phyloP scores from a whole-genome alignment of 768 basidiomycete genomes.

The Lactarius indigo region DNA sequence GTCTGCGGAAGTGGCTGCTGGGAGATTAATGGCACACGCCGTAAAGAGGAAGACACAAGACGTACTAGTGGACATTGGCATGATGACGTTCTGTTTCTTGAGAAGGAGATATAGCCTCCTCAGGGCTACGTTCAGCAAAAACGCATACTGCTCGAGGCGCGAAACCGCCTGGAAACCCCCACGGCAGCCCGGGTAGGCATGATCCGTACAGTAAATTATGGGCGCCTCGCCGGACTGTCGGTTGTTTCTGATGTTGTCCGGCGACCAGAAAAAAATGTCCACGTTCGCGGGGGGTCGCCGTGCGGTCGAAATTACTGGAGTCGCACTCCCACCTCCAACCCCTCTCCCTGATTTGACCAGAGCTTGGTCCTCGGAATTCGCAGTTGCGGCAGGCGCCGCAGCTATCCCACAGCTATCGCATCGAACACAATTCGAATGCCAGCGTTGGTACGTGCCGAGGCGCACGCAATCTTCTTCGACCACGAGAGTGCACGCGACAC shows the following conservation, averaged over 20 bases:
- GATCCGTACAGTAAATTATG: conserved; percentile 72
- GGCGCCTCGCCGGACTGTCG: conserved; percentile 71
- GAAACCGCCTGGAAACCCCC: conserved; percentile 88
- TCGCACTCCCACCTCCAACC: conserved; percentile 40
- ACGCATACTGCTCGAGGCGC: conserved; percentile 94
- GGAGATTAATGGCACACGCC: conserved; percentile 23
- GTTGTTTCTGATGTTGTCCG: conserved; percentile 63
- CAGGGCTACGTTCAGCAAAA: conserved; percentile 92
- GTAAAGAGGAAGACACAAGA: conserved; percentile 16
- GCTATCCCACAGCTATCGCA: conserved; percentile 79
- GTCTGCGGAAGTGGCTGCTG: conserved; percentile 32
- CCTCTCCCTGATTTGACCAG: conserved; percentile 45
- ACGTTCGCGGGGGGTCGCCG: conserved; percentile 81
- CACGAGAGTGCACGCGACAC: conserved; percentile 80
- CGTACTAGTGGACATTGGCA: conserved; percentile 65
- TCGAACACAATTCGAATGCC: conserved; percentile 92
- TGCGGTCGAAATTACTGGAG: conserved; percentile 55
- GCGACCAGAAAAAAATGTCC: conserved; percentile 70
- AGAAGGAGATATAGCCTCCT: conserved; percentile 82
- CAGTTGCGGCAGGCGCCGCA: conserved; percentile 54
- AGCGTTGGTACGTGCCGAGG: conserved; percentile 89
- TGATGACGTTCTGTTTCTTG: conserved; percentile 86
- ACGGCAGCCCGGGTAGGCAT: conserved; percentile 62
- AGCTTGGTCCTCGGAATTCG: conserved; percentile 50
- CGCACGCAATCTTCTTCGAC: conserved; percentile 98